phyloP scores from a whole-genome alignment of 2,329 filamentous ascomycete species.

The Apiospora hydei region DNA sequence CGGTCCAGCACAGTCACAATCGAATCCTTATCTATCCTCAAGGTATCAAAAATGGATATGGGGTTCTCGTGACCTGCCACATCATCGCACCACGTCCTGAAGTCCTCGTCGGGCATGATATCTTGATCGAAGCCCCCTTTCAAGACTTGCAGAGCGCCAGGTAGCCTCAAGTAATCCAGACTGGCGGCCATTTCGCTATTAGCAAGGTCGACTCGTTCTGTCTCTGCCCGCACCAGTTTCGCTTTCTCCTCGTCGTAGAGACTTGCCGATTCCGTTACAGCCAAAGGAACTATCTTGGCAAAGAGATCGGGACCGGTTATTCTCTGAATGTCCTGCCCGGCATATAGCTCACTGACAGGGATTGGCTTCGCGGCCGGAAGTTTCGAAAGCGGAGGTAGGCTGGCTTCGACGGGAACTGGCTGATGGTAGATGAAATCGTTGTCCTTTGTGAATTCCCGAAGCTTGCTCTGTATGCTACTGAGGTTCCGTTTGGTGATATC shows the following conservation, averaged over 20 bases:
- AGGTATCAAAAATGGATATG: slow-evolving; percentile 76
- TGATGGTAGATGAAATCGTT: slow-evolving; percentile 99
- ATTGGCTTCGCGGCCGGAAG: slow-evolving; percentile 96
- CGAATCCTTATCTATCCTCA: slow-evolving; percentile 79
- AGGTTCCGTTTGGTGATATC: slow-evolving; percentile 87
- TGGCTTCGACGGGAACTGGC: slow-evolving; percentile 84
- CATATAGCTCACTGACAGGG: slow-evolving; percentile 94
- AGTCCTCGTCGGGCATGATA: slow-evolving; percentile 86
- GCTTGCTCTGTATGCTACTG: slow-evolving; percentile 80
- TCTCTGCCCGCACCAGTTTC: slow-evolving; percentile 91
- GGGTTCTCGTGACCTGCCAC: slow-evolving; percentile 87
- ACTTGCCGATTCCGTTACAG: slow-evolving; percentile 95
- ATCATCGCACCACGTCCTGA: slow-evolving; percentile 92
- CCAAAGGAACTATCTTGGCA: slow-evolving; percentile 93
- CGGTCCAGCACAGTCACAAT: slow-evolving; percentile 78
- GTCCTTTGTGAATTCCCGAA: slow-evolving; percentile 81
- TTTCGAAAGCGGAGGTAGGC: slow-evolving; percentile 83
- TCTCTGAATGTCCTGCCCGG: slow-evolving; percentile 94
- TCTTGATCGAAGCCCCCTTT: slow-evolving; percentile 95
- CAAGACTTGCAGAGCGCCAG: slow-evolving; percentile 85
- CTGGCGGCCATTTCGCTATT: slow-evolving; percentile 97
- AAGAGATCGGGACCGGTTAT: slow-evolving; percentile 98
- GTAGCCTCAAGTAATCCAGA: slow-evolving; percentile 90
- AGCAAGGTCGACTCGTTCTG: slow-evolving; percentile 89
- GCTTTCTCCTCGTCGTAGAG: slow-evolving; percentile 99